Evolutionary conservation across 768 basidiomycete species (phyloP).

Genomic region (Obba rivulosa): DNA sequence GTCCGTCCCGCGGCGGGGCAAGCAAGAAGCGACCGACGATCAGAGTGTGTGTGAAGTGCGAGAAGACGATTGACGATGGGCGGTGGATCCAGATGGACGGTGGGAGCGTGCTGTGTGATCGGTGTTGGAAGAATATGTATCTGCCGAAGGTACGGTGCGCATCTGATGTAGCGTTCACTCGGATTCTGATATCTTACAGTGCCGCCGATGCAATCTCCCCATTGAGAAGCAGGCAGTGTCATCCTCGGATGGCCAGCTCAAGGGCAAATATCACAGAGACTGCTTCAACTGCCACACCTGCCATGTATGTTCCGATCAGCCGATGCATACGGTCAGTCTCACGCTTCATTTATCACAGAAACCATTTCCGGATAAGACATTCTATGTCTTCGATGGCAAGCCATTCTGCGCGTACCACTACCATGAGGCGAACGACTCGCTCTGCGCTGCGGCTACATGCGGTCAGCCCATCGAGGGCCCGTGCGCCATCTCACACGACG

Average conservation of each 20-base stretch:
- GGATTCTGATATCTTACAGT: constrained; percentile 38
- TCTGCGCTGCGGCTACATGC: constrained; percentile 76
- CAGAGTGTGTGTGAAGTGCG: constrained; percentile 59
- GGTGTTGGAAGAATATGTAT: constrained; percentile 96
- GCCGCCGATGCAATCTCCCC: constrained; percentile 78
- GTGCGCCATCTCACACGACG: constrained; percentile 81
- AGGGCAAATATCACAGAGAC: constrained; percentile 89
- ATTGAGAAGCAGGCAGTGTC: constrained; percentile 93
- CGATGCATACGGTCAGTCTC: background rate
- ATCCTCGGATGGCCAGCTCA: constrained; percentile 87
- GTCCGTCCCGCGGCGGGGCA: constrained; percentile 9
- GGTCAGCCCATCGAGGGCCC: constrained; percentile 91
- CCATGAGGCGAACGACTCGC: constrained; percentile 84
- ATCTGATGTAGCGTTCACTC: too few relatives aligned
- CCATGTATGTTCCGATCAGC: constrained; percentile 44
- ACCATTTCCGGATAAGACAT: constrained; percentile 88
- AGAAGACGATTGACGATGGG: constrained; percentile 66
- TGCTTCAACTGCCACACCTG: constrained; percentile 90
- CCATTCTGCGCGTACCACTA: constrained; percentile 92
- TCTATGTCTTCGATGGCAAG: constrained; percentile 88
- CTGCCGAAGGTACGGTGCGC: constrained; percentile 85
- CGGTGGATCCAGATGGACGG: constrained; percentile 77
- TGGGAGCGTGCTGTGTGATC: constrained; percentile 78
- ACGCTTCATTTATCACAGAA: constrained; percentile 37
- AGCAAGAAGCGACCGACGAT: constrained; percentile 24